Evolutionary conservation across 306 rosid genomes (phyloP).

Genomic region (Herpetospermum pedunculosum): DNA sequence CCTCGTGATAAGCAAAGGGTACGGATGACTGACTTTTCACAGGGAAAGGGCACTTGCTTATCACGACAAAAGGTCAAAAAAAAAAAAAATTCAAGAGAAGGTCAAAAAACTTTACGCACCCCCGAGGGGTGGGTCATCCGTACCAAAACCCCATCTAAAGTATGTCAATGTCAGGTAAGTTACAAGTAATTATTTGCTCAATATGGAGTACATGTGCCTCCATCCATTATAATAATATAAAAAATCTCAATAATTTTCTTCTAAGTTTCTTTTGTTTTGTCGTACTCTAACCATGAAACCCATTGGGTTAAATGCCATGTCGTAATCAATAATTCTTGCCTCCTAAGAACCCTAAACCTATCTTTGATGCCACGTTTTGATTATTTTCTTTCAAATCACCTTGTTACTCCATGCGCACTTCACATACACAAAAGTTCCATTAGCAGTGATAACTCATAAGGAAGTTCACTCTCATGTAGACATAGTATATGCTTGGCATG

Average conservation of each 20-base stretch:
- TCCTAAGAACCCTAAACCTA: not conserved
- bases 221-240: not conserved
- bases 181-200: not conserved
- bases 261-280: not conserved
- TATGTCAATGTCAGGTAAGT: not conserved
- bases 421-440: not conserved
- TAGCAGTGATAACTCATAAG: not conserved
- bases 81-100: no score
- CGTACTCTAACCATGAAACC: not conserved
- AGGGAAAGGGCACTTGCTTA: no score
- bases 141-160: not conserved
- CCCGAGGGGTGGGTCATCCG: no score
- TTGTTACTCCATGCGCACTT: not conserved
- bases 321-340: not conserved
- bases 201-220: not conserved
- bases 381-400: not conserved
- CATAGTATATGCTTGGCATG: not conserved
- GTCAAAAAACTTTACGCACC: no score
- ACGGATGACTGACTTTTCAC: no score
- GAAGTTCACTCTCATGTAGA: not conserved
- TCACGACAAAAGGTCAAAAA: no score
- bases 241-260: not conserved
- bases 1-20: no score
- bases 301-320: not conserved
- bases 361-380: not conserved